Evolutionary conservation across 495 filamentous ascomycete species (phyloP), one percentile per base, ranked within the genome.

Genomic region (Poronia punctata): DNA sequence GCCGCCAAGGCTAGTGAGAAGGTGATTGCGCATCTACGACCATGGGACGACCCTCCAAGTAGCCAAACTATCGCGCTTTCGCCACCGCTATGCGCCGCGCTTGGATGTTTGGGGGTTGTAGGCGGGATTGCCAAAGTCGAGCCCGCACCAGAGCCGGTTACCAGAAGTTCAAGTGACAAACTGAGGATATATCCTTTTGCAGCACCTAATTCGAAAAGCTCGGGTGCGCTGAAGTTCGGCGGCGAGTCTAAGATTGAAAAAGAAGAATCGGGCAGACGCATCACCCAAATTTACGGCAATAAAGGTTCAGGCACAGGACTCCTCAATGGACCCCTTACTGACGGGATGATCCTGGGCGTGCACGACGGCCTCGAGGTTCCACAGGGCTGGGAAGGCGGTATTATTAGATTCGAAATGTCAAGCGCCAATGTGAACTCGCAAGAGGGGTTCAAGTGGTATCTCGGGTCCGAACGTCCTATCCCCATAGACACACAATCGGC

Each of bases 81-180:
- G 9, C 73, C 79, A 2, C 55, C 80, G 3, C 62, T 98, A 6
- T 88, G 84, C 52, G 74, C 75, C 5, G 72, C 80, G 3, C 71
- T 98, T 21, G 75, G 78, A 7, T 76, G 76, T 19, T 64, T 77
- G 25, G 79, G 77, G 3, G 70, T 95, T 17, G 84, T 95, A 15
- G 92, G 92, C n/a, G 87, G 87, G 11, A 77, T 96, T 41, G 70
- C 92, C 23, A 83, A 88, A 33, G 65, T 98, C 11, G 86, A 95
- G 52, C 77, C 83, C 14, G 69, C 66, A 30, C 59, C 59, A 25
- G 45, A 45, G 12, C 61, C 57, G 19, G 31, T 67, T 27, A 45
- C 59, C 8, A 60, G 57, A 3, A 65, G 48, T 27, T 49, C 61
- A 7, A 45, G 61, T 0, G 60, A 71, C 31, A 71, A 68, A 43